Percentiles rank a stretch among this genome's conserved stretches.
Evolutionary conservation across 495 filamentous ascomycete species (phyloP).

Genomic region (Penicillium paxilli): DNA sequence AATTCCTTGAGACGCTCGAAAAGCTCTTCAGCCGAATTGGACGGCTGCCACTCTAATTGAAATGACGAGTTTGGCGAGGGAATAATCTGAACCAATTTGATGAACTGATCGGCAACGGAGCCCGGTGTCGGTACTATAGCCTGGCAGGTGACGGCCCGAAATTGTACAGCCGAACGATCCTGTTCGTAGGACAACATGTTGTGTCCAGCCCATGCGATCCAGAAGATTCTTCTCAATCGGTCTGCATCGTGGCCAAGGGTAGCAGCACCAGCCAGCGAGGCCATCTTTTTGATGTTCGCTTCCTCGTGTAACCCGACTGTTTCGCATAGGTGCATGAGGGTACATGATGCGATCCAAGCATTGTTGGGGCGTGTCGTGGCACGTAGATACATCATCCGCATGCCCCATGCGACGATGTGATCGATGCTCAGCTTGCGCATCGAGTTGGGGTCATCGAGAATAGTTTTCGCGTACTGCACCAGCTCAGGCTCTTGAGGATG

Average conservation of each 20-base stretch:
- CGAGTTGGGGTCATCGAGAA: slow-evolving; percentile 33
- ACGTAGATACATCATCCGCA: slow-evolving; percentile 35
- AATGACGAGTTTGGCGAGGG: slow-evolving; percentile 30
- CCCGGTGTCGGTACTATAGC: slow-evolving; percentile 16
- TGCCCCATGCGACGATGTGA: slow-evolving; percentile 35
- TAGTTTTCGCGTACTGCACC: slow-evolving; percentile 31
- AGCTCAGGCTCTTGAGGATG: slow-evolving; percentile 30
- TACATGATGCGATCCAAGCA: slow-evolving; percentile 40
- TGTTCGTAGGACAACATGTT: slow-evolving; percentile 34
- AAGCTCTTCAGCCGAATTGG: slow-evolving; percentile 22
- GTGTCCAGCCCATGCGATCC: slow-evolving; percentile 34
- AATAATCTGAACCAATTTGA: slow-evolving; percentile 30
- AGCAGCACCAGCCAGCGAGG: slow-evolving; percentile 20
- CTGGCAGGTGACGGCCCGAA: slow-evolving; percentile 27
- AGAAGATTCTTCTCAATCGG: slow-evolving; percentile 32
- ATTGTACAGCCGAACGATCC: slow-evolving; percentile 27
- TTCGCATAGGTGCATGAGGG: slow-evolving; percentile 33
- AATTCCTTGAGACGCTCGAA: slow-evolving; percentile 17
- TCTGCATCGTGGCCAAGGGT: slow-evolving; percentile 28
- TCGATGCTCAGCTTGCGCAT: slow-evolving; percentile 30
- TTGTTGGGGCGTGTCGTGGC: slow-evolving; percentile 34
- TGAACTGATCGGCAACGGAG: slow-evolving; percentile 32
- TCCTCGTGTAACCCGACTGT: slow-evolving; percentile 29
- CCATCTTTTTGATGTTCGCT: slow-evolving; percentile 29
- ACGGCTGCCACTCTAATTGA: slow-evolving; percentile 14